A percentile compares a stretch with the other conserved stretches of the same genome.
phyloP scores from a whole-genome alignment of 345 rosid species.

The Balakata baccata region DNA sequence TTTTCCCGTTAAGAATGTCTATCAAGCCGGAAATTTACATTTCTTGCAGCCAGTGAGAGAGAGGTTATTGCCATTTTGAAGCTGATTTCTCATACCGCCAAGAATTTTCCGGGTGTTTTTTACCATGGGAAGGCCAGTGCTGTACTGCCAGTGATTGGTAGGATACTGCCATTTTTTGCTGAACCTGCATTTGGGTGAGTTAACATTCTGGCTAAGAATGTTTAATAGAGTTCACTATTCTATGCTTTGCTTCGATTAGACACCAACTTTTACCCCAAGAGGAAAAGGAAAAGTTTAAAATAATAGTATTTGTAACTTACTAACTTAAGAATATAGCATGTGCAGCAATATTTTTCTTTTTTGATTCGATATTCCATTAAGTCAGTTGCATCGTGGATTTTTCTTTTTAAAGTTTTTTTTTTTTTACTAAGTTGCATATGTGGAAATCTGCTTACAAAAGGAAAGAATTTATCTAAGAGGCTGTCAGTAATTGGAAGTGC shows the following conservation, averaged over 20 bases:
- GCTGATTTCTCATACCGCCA: constrained; percentile 74
- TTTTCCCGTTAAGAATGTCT: neutral
- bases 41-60: constrained; percentile 64
- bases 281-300: neutral
- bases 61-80: constrained; percentile 78
- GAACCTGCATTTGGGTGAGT: constrained; percentile 76
- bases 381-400: neutral
- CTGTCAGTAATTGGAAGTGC: neutral
- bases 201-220: neutral
- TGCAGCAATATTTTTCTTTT: neutral
- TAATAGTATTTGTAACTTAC: no score
- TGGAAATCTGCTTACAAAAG: neutral
- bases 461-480: neutral
- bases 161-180: constrained; percentile 73
- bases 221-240: neutral
- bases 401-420: neutral
- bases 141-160: constrained; percentile 68
- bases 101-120: constrained; percentile 75
- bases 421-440: neutral
- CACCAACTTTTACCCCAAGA: neutral
- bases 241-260: neutral
- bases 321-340: neutral
- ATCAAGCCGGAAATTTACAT: neutral
- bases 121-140: constrained; percentile 73
- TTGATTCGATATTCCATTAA: neutral